phyloP scores from a whole-genome alignment of 257 asterid species.

The Solanum tacnaense region DNA sequence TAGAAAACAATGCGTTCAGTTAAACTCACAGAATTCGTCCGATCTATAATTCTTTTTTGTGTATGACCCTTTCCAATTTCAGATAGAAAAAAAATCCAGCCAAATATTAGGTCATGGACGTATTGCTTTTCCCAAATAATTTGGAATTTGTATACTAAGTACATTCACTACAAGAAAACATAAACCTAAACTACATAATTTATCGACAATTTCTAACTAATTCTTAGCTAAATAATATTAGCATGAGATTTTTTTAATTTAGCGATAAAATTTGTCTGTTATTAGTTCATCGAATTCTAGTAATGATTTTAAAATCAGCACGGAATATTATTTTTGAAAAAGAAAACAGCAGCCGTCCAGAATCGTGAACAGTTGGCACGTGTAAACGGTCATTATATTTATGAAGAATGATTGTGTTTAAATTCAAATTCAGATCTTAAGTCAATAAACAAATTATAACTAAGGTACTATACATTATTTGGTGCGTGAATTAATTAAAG shows the following conservation, averaged over 20 bases:
- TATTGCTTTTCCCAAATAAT: neutral
- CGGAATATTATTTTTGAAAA: neutral
- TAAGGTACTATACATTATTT: neutral
- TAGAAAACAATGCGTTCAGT: neutral
- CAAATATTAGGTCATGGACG: neutral
- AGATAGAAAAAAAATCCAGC: neutral
- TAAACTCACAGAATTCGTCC: neutral
- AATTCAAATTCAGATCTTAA: neutral
- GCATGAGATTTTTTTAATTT: neutral
- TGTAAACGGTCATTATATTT: neutral
- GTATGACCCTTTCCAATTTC: neutral
- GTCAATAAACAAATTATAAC: neutral
- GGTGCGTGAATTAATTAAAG: neutral
- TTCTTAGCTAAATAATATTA: too few species aligned
- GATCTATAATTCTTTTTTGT: neutral
- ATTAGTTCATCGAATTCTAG: neutral
- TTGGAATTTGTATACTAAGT: neutral
- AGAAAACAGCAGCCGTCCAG: neutral
- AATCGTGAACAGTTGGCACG: neutral
- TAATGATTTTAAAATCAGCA: neutral
- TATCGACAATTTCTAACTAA: too few species aligned
- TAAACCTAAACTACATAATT: neutral
- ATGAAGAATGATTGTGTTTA: neutral
- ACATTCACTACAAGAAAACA: neutral
- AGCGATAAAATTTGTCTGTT: too few species aligned